These are phyloP conservation scores for Geosmithia flava DNA, from an alignment of 2,329 filamentous ascomycete species.

Conservation along the genomic window DNA sequence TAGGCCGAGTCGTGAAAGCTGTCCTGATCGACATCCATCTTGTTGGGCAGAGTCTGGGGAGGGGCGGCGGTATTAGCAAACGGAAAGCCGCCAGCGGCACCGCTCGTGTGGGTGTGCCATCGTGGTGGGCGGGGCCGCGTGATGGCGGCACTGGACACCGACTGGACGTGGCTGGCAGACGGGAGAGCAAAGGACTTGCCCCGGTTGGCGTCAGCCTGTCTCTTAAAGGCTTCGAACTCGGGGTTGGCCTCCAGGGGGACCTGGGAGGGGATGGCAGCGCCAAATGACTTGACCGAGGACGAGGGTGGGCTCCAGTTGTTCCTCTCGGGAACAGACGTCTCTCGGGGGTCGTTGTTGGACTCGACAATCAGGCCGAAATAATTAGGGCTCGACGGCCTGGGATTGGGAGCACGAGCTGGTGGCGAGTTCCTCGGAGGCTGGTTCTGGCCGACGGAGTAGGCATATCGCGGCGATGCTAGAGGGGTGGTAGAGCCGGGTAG, in stretches of 20 bases:
- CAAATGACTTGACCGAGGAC: slow-evolving; percentile 59
- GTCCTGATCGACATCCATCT: slow-evolving; percentile 33
- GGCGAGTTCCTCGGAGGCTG: slow-evolving; percentile 36
- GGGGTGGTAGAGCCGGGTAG: slow-evolving; percentile 34
- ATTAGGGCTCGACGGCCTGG: slow-evolving; percentile 57
- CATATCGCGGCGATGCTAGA: slow-evolving; percentile 34
- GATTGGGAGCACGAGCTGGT: slow-evolving; percentile 22
- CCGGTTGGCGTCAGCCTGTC: slow-evolving; percentile 55
- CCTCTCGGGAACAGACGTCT: slow-evolving; percentile 49
- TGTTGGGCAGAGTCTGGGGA: neutral
- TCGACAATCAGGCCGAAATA: slow-evolving; percentile 75
- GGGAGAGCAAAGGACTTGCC: slow-evolving; percentile 32
- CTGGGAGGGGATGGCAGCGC: slow-evolving; percentile 54
- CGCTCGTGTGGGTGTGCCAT: slow-evolving; percentile 35
- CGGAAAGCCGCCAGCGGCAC: slow-evolving; percentile 22
- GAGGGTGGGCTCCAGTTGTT: slow-evolving; percentile 66
- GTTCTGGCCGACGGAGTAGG: slow-evolving; percentile 42
- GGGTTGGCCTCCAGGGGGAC: slow-evolving; percentile 64
- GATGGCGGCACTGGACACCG: slow-evolving; percentile 13
- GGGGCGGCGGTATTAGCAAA: slow-evolving; percentile 7
- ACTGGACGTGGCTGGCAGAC: slow-evolving; percentile 29
- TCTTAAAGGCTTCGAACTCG: slow-evolving; percentile 70
- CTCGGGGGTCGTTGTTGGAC: slow-evolving; percentile 44
- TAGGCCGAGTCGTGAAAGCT: slow-evolving; percentile 40
- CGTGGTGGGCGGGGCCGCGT: slow-evolving; percentile 29